phyloP scores from a whole-genome alignment of 2,329 filamentous ascomycete genomes.

The Exophiala xenobiotica region DNA sequence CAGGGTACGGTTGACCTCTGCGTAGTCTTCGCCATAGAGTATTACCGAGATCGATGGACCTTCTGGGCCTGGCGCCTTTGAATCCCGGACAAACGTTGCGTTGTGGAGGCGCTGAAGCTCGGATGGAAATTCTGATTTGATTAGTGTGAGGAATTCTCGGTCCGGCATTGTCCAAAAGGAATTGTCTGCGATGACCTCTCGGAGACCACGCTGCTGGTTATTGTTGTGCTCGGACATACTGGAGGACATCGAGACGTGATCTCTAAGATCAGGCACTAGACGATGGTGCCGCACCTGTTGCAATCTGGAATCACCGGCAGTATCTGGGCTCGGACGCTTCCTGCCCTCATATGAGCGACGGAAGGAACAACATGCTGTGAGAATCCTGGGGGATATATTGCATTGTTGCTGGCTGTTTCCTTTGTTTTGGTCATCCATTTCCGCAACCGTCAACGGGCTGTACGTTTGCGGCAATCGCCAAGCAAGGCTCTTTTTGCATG shows the following conservation, averaged over 20 bases:
- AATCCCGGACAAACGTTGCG: constrained; percentile 28
- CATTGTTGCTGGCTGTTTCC: not conserved
- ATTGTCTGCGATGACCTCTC: constrained; percentile 11
- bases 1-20: constrained; percentile 43
- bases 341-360: not conserved
- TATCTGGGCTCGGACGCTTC: not conserved
- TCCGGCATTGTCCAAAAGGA: constrained; percentile 25
- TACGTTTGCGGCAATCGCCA: not conserved
- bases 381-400: constrained; percentile 1
- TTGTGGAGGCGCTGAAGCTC: constrained; percentile 35
- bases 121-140: constrained; percentile 30
- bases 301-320: not conserved
- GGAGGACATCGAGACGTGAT: not conserved
- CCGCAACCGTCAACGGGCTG: not conserved
- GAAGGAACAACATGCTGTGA: constrained; percentile 1
- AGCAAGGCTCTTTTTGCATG: not conserved
- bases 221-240: not conserved
- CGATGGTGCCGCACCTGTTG: not conserved
- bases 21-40: constrained; percentile 34
- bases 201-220: not conserved
- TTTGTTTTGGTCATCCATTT: constrained; percentile 12
- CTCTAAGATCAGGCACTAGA: not conserved
- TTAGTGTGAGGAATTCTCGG: constrained; percentile 28
- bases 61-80: constrained; percentile 9
- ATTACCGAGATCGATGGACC: constrained; percentile 33